These are phyloP conservation scores for Flagelloscypha sp. DNA, from an alignment of 768 basidiomycete genomes.

Conservation along the genomic window DNA sequence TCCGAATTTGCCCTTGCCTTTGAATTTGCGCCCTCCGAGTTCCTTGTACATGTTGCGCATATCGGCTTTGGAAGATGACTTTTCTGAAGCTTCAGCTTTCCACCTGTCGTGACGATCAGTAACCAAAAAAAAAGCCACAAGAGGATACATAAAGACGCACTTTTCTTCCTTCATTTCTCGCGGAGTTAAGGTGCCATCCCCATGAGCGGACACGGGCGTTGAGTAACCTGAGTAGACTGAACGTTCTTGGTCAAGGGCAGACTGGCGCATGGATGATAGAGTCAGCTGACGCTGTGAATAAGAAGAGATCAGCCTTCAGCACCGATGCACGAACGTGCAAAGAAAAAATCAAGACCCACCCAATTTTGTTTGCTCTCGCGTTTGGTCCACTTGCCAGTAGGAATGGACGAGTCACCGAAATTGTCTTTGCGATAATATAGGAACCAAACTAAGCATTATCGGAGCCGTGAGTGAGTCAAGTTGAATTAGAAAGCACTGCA, in stretches of 20 bases:
- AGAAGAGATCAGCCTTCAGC: conserved; percentile 8
- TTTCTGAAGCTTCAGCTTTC: conserved; percentile 41
- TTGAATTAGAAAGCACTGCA: background rate
- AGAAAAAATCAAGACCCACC: conserved; percentile 45
- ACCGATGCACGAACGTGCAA: conserved; percentile 1
- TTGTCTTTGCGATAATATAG: conserved; percentile 83
- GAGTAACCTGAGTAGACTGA: conserved; percentile 35
- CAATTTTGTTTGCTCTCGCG: conserved; percentile 92
- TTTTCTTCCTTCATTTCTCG: conserved; percentile 71
- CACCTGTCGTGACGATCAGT: too few species aligned
- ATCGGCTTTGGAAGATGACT: conserved; percentile 64
- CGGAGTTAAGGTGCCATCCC: conserved; percentile 75
- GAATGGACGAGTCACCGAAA: conserved; percentile 72
- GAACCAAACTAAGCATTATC: conserved; percentile 70
- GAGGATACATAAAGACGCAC: too few species aligned
- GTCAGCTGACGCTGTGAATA: conserved; percentile 44
- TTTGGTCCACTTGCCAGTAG: conserved; percentile 85
- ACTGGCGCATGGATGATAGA: conserved; percentile 31
- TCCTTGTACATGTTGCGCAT: conserved; percentile 92
- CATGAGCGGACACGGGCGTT: conserved; percentile 36
- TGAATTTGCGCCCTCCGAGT: conserved; percentile 75
- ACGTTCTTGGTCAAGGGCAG: conserved; percentile 25
- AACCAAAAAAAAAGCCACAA: too few species aligned
- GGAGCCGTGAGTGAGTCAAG: background rate
- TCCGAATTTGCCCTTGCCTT: conserved; percentile 67